These are phyloP conservation scores for Malus hybrid DNA, from an alignment of 331 rosid species.

Conservation along the genomic window DNA sequence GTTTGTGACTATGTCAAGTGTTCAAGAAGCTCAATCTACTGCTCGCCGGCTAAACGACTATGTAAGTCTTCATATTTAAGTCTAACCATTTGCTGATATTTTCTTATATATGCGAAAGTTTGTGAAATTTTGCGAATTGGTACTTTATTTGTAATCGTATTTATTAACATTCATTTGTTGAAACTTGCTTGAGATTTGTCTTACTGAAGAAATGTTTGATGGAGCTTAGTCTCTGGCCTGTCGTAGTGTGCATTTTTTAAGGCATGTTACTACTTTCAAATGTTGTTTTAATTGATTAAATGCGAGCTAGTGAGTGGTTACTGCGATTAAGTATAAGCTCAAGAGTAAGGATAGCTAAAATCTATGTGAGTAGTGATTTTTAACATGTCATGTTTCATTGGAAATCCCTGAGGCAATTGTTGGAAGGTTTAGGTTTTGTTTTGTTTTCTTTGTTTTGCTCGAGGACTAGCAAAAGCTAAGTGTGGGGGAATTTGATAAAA, in stretches of 20 bases:
- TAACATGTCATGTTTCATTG: no score
- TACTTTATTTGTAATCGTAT: not conserved
- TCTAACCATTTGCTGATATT: not conserved
- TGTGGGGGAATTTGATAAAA: no score
- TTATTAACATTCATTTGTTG: not conserved
- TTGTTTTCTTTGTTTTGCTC: no score
- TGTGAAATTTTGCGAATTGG: not conserved
- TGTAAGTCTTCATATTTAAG: constrained; percentile 36
- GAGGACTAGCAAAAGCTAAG: no score
- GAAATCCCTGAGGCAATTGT: no score
- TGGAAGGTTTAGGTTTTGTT: no score
- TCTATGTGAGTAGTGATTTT: no score
- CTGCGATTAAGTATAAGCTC: no score
- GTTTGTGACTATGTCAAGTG: constrained; percentile 81
- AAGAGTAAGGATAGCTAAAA: no score
- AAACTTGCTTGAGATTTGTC: not conserved
- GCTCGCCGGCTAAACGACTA: constrained; percentile 76
- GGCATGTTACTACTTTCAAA: not conserved
- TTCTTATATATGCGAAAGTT: not conserved
- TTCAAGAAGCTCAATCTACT: constrained; percentile 47
- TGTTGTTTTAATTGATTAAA: no score
- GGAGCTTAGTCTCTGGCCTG: not conserved
- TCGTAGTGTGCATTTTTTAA: not conserved
- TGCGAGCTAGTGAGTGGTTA: no score
- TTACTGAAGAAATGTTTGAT: not conserved